Conservation (phyloP, 345 rosid species). For the Noccaea caerulescens region DNA sequence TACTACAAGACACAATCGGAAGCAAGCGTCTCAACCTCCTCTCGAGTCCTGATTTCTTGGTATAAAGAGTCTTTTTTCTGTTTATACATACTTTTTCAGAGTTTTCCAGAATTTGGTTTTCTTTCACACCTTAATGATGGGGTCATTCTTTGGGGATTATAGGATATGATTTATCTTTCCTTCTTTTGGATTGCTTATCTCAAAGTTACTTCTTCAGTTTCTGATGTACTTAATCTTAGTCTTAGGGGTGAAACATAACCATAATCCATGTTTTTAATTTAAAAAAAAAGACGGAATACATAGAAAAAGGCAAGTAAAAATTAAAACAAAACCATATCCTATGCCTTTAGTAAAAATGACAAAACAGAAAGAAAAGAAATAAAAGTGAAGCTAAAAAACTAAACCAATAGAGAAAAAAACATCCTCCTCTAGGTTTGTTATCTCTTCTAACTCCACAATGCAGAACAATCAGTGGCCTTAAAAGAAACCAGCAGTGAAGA, state of each 20-base stretch:
- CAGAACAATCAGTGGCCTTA: slow-evolving; percentile 8
- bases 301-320: too few species aligned
- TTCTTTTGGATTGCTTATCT: slow-evolving; percentile 1
- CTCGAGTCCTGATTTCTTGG: slow-evolving; percentile 54
- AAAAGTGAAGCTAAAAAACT: too few species aligned
- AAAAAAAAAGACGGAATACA: too few species aligned
- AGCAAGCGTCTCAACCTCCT: slow-evolving; percentile 63
- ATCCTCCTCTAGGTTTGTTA: background rate
- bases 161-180: slow-evolving; percentile 2
- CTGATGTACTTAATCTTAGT: too few species aligned
- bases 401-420: too few species aligned
- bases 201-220: too few species aligned
- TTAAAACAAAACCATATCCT: too few species aligned
- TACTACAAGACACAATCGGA: slow-evolving; percentile 72
- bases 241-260: too few species aligned
- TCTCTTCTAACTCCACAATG: slow-evolving; percentile 10
- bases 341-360: too few species aligned
- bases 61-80: slow-evolving; percentile 35
- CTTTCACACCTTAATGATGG: background rate
- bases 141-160: slow-evolving; percentile 22
- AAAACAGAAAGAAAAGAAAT: too few species aligned
- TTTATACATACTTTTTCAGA: background rate
- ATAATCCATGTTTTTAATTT: too few species aligned
- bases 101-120: too few species aligned
- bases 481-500: slow-evolving; percentile 25